Evolutionary conservation across 2,329 filamentous ascomycete species (phyloP).

Genomic region (Cladosporium sp.): DNA sequence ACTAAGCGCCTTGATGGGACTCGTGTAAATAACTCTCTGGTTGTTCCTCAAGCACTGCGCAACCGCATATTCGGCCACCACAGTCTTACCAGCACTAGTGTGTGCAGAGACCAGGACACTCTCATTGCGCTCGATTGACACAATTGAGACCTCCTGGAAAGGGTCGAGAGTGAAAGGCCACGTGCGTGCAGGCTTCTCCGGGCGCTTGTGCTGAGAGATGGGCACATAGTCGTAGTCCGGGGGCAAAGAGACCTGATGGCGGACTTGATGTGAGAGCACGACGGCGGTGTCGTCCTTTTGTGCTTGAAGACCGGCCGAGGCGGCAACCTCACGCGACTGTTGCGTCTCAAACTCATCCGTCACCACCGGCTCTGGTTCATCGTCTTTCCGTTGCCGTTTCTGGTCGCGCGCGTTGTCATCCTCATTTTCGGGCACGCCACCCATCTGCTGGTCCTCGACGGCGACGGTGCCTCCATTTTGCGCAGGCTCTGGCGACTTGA

Average conservation of each 20-base stretch:
- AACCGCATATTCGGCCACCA: conserved; percentile 97
- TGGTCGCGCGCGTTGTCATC: conserved; percentile 48
- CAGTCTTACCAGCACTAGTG: conserved; percentile 96
- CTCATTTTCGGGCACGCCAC: conserved; percentile 44
- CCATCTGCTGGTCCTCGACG: conserved; percentile 38
- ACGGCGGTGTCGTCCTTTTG: conserved; percentile 68
- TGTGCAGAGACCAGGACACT: conserved; percentile 96
- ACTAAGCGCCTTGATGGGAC: conserved; percentile 96
- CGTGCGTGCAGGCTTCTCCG: conserved; percentile 76
- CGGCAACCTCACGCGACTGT: conserved; percentile 85
- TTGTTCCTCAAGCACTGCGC: conserved; percentile 96
- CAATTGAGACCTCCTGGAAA: conserved; percentile 92
- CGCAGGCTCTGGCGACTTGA: conserved; percentile 53
- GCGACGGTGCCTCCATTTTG: conserved; percentile 16
- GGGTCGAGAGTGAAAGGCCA: conserved; percentile 94
- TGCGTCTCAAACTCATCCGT: conserved; percentile 95
- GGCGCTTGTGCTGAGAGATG: conserved; percentile 92
- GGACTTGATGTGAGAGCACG: conserved; percentile 92
- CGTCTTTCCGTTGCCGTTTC: conserved; percentile 65
- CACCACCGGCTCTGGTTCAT: conserved; percentile 75
- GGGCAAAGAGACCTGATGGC: conserved; percentile 93
- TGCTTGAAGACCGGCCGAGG: conserved; percentile 67
- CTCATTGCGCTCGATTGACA: conserved; percentile 93
- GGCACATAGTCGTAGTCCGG: conserved; percentile 76
- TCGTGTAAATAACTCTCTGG: conserved; percentile 98